These are phyloP conservation scores for Oxytropis ochrocephala DNA, from an alignment of 306 rosid species.

Conservation along the genomic window DNA sequence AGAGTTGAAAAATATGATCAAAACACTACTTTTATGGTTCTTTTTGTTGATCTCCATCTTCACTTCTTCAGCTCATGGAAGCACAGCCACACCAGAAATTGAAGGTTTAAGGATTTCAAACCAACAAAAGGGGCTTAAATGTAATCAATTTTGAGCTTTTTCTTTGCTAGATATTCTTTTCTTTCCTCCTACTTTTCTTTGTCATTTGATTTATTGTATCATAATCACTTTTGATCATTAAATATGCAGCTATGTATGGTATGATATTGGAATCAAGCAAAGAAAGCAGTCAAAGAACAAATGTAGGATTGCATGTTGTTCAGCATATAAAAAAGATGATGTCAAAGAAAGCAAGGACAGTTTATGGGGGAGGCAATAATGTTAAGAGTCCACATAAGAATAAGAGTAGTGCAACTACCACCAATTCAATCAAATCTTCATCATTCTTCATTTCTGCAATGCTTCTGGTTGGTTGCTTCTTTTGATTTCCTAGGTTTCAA, in stretches of 20 bases:
- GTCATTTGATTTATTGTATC: neutral
- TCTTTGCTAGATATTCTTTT: neutral
- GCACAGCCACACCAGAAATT: neutral
- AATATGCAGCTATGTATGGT: slow-evolving; percentile 28
- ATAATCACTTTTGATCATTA: neutral
- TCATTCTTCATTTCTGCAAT: slow-evolving; percentile 22
- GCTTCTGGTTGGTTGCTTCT: slow-evolving; percentile 25
- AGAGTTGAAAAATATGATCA: slow-evolving; percentile 19
- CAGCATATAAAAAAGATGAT: neutral
- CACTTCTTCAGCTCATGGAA: slow-evolving; percentile 21
- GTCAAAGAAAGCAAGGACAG: slow-evolving; percentile 19
- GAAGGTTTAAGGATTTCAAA: slow-evolving; percentile 8
- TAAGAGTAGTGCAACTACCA: slow-evolving; percentile 14
- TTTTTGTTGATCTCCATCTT: slow-evolving; percentile 25
- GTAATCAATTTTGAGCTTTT: slow-evolving; percentile 22
- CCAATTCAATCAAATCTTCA: slow-evolving; percentile 16
- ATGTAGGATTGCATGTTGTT: slow-evolving; percentile 20
- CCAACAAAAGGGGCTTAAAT: slow-evolving; percentile 17
- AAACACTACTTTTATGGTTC: slow-evolving; percentile 13
- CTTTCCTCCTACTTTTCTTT: neutral
- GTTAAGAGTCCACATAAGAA: slow-evolving; percentile 24
- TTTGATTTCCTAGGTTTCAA: slow-evolving; percentile 9
- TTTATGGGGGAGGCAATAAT: slow-evolving; percentile 34
- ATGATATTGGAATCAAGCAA: slow-evolving; percentile 20
- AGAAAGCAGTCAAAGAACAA: slow-evolving; percentile 10